Conservation (phyloP, 2,329 filamentous ascomycete genomes). For the Lizonia empirigonia region DNA sequence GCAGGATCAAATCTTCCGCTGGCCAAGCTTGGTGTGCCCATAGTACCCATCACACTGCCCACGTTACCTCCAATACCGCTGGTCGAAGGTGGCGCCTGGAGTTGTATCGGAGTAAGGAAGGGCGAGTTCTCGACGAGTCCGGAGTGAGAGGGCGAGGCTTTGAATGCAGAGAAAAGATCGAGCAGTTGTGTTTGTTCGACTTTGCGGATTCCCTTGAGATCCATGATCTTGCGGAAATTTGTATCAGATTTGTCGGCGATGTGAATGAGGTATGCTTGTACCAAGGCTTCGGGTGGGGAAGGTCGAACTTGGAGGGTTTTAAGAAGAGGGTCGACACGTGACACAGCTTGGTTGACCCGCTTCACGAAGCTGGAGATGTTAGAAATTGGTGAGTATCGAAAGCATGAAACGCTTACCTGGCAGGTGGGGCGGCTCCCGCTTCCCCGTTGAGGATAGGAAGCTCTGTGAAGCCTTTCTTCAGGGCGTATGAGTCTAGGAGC, state of each 20-base stretch:
- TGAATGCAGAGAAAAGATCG: conserved; percentile 89
- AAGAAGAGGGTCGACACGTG: conserved; percentile 86
- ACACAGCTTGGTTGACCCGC: conserved; percentile 82
- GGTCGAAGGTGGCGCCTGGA: conserved; percentile 50
- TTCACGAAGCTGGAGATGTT: conserved; percentile 71
- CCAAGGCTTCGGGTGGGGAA: conserved; percentile 87
- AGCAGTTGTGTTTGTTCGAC: conserved; percentile 80
- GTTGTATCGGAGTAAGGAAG: conserved; percentile 46
- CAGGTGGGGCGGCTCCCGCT: conserved; percentile 62
- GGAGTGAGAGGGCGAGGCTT: conserved; percentile 68
- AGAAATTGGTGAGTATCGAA: neutral
- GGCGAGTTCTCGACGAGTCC: conserved; percentile 58
- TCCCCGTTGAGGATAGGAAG: conserved; percentile 67
- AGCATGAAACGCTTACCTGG: conserved; percentile 46
- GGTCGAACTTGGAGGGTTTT: conserved; percentile 96
- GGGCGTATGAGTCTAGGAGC: conserved; percentile 90
- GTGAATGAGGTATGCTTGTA: conserved; percentile 97
- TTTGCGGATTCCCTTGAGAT: conserved; percentile 88
- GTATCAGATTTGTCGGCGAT: conserved; percentile 90
- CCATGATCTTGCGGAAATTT: conserved; percentile 96
- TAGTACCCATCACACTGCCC: conserved; percentile 48
- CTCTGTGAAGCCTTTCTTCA: conserved; percentile 78
- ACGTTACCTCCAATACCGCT: conserved; percentile 47
- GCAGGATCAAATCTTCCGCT: conserved; percentile 73
- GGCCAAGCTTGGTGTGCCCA: conserved; percentile 46